Evolutionary conservation across 768 basidiomycete genomes (phyloP).

Genomic region (Suillus hirtellus): DNA sequence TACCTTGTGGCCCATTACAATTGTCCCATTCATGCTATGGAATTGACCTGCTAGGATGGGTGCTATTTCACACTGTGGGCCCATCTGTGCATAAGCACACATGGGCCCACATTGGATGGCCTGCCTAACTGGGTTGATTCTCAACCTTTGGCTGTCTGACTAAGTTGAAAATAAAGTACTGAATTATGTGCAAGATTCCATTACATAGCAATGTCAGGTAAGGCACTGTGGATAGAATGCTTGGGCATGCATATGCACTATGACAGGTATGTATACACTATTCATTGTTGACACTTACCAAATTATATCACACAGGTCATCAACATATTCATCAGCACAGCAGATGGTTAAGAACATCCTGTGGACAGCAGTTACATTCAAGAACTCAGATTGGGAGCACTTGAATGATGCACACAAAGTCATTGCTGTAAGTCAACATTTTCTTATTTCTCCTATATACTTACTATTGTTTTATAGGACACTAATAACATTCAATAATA

Average conservation of each 20-base stretch:
- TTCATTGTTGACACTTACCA: not conserved
- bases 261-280: slow-evolving; percentile 12
- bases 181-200: slow-evolving; percentile 23
- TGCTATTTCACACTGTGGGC: too few species aligned
- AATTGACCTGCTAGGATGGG: too few species aligned
- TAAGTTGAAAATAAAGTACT: too few species aligned
- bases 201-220: slow-evolving; percentile 29
- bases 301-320: slow-evolving; percentile 13
- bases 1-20: too few species aligned
- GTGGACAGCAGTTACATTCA: slow-evolving; percentile 25
- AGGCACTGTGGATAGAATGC: slow-evolving; percentile 28
- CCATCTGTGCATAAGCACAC: too few species aligned
- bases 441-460: slow-evolving; percentile 8
- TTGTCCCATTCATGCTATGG: too few species aligned
- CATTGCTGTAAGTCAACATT: slow-evolving; percentile 16
- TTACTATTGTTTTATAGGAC: slow-evolving; percentile 20
- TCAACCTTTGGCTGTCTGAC: too few species aligned
- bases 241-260: slow-evolving; percentile 18
- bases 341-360: slow-evolving; percentile 29
- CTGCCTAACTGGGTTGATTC: too few species aligned
- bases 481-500: slow-evolving; percentile 25
- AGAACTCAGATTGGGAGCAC: slow-evolving; percentile 23
- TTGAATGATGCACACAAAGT: slow-evolving; percentile 17
- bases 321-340: slow-evolving; percentile 21
- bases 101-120: too few species aligned